Percentiles rank a stretch among this genome's conserved stretches.
phyloP scores from a whole-genome alignment of 768 basidiomycete genomes.

The Serendipita indica region DNA sequence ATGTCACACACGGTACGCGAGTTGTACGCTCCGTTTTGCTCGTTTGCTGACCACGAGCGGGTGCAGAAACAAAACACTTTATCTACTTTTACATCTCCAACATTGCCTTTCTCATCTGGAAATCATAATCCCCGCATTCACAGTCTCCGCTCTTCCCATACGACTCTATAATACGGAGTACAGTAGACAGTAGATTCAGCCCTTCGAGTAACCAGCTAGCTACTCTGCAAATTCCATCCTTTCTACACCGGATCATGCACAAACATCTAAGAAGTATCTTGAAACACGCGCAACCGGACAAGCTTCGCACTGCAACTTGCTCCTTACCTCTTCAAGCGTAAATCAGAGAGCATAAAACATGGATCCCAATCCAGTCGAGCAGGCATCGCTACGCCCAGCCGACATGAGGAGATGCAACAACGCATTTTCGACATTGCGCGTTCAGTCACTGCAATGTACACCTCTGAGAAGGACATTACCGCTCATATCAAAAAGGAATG shows the following conservation, averaged over 20 bases:
- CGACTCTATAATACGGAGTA: no score
- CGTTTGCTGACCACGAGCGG: neutral
- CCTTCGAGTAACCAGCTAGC: no score
- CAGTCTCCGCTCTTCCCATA: no score
- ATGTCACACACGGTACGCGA: constrained; percentile 83
- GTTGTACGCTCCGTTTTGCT: constrained; percentile 15
- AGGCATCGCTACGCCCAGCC: constrained; percentile 89
- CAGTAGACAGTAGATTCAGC: no score
- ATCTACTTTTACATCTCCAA: constrained; percentile 96
- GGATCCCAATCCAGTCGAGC: no score
- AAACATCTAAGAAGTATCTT: no score
- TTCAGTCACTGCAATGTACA: constrained; percentile 74
- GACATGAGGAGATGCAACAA: constrained; percentile 98
- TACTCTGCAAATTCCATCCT: no score
- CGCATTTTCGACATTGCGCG: constrained; percentile 80
- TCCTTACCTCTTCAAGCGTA: no score
- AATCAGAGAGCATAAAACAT: no score
- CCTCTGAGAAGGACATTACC: constrained; percentile 95
- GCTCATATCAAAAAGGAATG: constrained; percentile 98
- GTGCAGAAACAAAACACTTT: constrained; percentile 89
- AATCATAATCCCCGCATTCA: constrained; percentile 47
- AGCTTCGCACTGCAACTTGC: no score
- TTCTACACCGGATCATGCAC: no score
- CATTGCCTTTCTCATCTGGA: constrained; percentile 90
- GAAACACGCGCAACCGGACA: no score